Percentiles rank a stretch among this genome's conserved stretches.
phyloP scores from a whole-genome alignment of 2,329 filamentous ascomycete genomes.

The Arthrobotrys sinensis region DNA sequence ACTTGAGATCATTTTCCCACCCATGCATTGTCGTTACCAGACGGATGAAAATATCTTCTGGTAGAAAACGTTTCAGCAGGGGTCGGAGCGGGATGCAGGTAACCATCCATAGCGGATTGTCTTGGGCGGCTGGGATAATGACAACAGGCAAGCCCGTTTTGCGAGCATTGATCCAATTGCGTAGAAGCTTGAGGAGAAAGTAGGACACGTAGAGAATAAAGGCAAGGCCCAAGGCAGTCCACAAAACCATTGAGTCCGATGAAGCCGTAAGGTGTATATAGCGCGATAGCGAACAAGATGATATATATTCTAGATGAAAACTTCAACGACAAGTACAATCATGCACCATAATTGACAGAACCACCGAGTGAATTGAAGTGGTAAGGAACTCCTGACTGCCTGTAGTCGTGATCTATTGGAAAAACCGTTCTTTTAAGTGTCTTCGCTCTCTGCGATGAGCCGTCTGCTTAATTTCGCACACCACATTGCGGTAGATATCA shows the following conservation, averaged over 20 bases:
- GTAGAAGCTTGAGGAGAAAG: conserved; percentile 11
- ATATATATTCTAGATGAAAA: too few species aligned
- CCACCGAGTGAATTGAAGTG: neutral
- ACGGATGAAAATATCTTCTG: conserved; percentile 28
- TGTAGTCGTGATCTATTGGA: neutral
- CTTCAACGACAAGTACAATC: too few species aligned
- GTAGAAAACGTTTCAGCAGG: conserved; percentile 24
- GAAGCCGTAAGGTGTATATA: neutral
- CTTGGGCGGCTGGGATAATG: conserved; percentile 21
- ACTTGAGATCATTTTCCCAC: conserved; percentile 38
- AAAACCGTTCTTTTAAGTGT: neutral
- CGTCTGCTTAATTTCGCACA: conserved; percentile 7
- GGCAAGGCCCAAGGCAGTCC: neutral
- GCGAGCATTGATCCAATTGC: conserved; percentile 27
- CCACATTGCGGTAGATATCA: neutral
- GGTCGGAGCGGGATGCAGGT: conserved; percentile 18
- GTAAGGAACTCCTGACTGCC: neutral
- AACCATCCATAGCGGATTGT: conserved; percentile 43
- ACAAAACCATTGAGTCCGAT: neutral
- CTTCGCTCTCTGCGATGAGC: conserved; percentile 16
- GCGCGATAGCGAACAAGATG: too few species aligned
- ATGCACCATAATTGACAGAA: too few species aligned
- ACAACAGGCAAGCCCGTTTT: conserved; percentile 25
- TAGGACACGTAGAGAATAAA: conserved; percentile 7
- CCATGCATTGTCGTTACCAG: conserved; percentile 35